Percentiles rank a stretch among this genome's conserved stretches.
Conservation (phyloP, 2,329 filamentous ascomycete genomes). For the Xylariaceae sp. region DNA sequence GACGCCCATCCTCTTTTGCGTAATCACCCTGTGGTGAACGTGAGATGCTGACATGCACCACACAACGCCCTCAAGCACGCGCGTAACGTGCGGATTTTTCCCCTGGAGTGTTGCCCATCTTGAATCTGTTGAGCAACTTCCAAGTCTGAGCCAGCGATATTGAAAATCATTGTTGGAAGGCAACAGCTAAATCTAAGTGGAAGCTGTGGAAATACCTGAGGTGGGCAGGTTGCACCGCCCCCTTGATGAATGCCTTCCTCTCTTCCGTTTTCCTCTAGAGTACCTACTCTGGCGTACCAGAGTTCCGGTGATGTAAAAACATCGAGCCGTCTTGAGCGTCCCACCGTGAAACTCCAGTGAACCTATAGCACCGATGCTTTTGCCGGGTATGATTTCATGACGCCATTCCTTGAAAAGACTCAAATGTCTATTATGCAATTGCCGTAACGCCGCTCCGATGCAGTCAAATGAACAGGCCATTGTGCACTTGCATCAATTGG, state of each 20-base stretch:
- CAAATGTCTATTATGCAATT: constrained; percentile 20
- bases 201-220: too few species aligned
- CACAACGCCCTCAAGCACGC: too few species aligned
- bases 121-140: too few species aligned
- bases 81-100: too few species aligned
- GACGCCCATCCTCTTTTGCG: too few species aligned
- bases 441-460: constrained; percentile 25
- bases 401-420: constrained; percentile 10
- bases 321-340: constrained; percentile 5
- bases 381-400: constrained; percentile 22
- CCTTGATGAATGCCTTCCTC: background rate
- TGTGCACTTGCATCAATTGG: constrained; percentile 1
- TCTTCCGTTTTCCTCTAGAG: constrained; percentile 5
- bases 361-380: constrained; percentile 26
- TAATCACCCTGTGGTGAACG: too few species aligned
- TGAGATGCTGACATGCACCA: too few species aligned
- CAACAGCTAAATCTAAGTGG: too few species aligned
- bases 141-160: too few species aligned
- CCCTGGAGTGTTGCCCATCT: too few species aligned
- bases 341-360: constrained; percentile 18
- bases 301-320: constrained; percentile 3
- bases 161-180: too few species aligned
- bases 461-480: constrained; percentile 16
- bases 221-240: too few species aligned
- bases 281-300: background rate